Percentiles rank a stretch among this genome's conserved stretches.
These are phyloP conservation scores for Arthrobotrys musiformis DNA, from an alignment of 2,329 filamentous ascomycete genomes.

Conservation along the genomic window DNA sequence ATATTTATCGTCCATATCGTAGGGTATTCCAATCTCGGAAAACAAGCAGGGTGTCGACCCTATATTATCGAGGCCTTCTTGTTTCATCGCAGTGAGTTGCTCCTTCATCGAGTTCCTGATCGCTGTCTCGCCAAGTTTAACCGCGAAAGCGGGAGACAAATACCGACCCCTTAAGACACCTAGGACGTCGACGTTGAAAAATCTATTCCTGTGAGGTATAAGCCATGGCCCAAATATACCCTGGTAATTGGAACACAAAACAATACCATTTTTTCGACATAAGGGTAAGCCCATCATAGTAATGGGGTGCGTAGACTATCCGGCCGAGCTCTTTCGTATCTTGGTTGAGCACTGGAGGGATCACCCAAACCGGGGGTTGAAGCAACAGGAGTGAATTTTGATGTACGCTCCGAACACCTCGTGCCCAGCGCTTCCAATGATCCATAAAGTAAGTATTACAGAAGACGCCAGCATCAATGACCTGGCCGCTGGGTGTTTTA, in stretches of 20 bases:
- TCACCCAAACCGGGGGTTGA: conserved; percentile 89
- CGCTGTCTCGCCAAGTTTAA: conserved; percentile 90
- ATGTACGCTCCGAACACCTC: conserved; percentile 79
- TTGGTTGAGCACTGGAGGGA: conserved; percentile 86
- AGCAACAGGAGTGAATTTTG: conserved; percentile 86
- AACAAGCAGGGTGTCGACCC: conserved; percentile 83
- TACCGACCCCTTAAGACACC: conserved; percentile 91
- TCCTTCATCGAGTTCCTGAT: conserved; percentile 89
- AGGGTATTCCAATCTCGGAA: conserved; percentile 96
- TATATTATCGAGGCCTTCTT: conserved; percentile 80
- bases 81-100: conserved; percentile 81
- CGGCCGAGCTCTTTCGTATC: conserved; percentile 63
- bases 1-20: conserved; percentile 97
- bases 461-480: conserved; percentile 83
- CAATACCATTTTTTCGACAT: conserved; percentile 92
- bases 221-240: neutral
- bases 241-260: neutral
- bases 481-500: conserved; percentile 79
- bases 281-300: conserved; percentile 94
- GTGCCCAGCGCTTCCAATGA: conserved; percentile 79
- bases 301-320: conserved; percentile 93
- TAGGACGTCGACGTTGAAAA: conserved; percentile 96
- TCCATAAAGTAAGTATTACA: conserved; percentile 92
- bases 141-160: conserved; percentile 85
- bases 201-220: conserved; percentile 73